phyloP scores from a whole-genome alignment of 1,284 basidiomycete genomes.

The Cutaneotrichosporon cavernicola region DNA sequence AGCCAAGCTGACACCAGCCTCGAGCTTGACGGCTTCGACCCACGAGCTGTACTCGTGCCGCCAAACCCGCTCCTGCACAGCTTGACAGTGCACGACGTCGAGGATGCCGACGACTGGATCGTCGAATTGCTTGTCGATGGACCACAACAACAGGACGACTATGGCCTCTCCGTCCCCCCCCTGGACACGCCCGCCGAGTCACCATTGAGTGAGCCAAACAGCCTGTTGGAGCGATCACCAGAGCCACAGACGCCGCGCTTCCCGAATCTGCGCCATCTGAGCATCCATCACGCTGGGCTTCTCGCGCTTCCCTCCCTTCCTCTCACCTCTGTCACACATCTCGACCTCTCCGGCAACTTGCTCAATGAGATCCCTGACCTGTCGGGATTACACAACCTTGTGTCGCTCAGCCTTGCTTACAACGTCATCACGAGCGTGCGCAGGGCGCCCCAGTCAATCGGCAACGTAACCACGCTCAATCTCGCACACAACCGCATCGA shows the following conservation, averaged over 20 bases:
- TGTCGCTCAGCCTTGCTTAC: conserved; percentile 83
- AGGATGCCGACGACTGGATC: conserved; percentile 52
- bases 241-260: conserved; percentile 33
- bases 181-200: background rate
- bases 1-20: conserved; percentile 32
- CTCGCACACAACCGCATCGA: conserved; percentile 83
- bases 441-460: conserved; percentile 78
- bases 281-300: conserved; percentile 39
- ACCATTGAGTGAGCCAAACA: background rate
- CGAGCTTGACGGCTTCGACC: conserved; percentile 51
- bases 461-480: conserved; percentile 72
- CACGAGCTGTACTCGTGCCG: conserved; percentile 46
- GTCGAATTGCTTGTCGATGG: conserved; percentile 36
- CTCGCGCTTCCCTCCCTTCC: conserved; percentile 58
- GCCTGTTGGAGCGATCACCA: background rate
- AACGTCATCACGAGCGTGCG: conserved; percentile 96
- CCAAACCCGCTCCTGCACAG: conserved; percentile 40
- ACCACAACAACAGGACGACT: background rate
- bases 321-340: conserved; percentile 82
- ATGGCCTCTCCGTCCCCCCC: conserved; percentile 3
- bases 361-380: conserved; percentile 65
- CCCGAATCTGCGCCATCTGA: conserved; percentile 48
- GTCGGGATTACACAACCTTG: conserved; percentile 69
- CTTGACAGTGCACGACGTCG: conserved; percentile 48
- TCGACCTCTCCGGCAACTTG: conserved; percentile 82